phyloP scores from a whole-genome alignment of 2,329 filamentous ascomycete species.

The Colletotrichum gigasporum region DNA sequence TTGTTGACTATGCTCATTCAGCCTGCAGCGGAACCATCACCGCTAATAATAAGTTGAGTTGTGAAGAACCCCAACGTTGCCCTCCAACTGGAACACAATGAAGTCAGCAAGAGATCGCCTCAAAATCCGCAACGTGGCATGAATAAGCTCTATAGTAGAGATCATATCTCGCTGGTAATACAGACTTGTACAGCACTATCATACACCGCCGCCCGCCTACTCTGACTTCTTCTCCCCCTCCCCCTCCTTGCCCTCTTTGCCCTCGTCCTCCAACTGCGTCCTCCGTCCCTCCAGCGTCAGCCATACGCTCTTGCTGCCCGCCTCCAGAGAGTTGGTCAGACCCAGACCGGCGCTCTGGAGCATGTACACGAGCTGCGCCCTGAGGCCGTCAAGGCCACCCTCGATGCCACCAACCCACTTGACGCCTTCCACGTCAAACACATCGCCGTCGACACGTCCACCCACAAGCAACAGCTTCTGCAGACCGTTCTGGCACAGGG shows the following conservation, averaged over 20 bases:
- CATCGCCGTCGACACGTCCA: constrained; percentile 84
- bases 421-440: constrained; percentile 79
- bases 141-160: constrained; percentile 25
- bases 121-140: neutral
- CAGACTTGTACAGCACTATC: constrained; percentile 32
- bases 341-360: constrained; percentile 83
- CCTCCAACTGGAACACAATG: too few species aligned
- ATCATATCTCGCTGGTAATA: constrained; percentile 28
- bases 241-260: constrained; percentile 33
- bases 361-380: constrained; percentile 82
- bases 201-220: constrained; percentile 23
- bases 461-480: constrained; percentile 89
- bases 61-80: too few species aligned
- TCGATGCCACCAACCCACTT: constrained; percentile 77
- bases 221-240: constrained; percentile 34
- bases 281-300: constrained; percentile 86
- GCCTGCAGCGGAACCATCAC: too few species aligned
- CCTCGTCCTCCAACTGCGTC: constrained; percentile 77
- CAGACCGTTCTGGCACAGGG: constrained; percentile 79
- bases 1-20: too few species aligned
- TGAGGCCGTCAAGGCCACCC: constrained; percentile 82
- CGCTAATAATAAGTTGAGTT: too few species aligned
- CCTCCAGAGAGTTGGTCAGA: constrained; percentile 81
- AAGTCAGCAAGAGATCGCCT: neutral
- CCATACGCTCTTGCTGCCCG: constrained; percentile 83